Conservation (phyloP, 345 rosid species). For the Melastoma malabathricum region DNA sequence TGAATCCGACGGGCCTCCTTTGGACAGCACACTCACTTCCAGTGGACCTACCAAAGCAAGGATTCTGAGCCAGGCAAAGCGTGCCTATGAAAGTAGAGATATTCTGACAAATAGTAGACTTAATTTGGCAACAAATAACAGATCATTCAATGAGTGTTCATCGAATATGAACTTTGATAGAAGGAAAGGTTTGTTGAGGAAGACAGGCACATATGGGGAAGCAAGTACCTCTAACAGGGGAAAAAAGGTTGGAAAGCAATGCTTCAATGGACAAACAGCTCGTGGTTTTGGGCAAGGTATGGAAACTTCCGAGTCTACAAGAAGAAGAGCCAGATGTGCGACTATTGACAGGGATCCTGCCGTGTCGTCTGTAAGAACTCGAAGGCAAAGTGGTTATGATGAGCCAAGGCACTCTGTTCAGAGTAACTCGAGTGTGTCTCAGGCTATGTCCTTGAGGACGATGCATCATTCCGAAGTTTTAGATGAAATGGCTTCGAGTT, state of each 20-base stretch:
- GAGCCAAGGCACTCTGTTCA: constrained; percentile 16
- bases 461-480: constrained; percentile 5
- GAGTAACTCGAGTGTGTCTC: constrained; percentile 21
- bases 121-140: constrained; percentile 42
- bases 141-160: constrained; percentile 29
- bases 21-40: constrained; percentile 21
- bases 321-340: constrained; percentile 36
- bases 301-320: constrained; percentile 34
- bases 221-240: constrained; percentile 59
- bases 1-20: constrained; percentile 32
- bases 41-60: constrained; percentile 11
- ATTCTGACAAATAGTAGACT: constrained; percentile 38
- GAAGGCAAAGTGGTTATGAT: constrained; percentile 26
- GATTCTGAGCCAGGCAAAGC: constrained; percentile 26
- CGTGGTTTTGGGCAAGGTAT: constrained; percentile 27
- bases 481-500: too few relatives aligned
- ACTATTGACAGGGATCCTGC: constrained; percentile 24
- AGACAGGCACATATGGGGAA: constrained; percentile 46
- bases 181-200: constrained; percentile 29
- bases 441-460: constrained; percentile 18
- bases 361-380: constrained; percentile 36
- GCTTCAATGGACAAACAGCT: constrained; percentile 22
- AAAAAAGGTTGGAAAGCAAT: constrained; percentile 27
- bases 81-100: constrained; percentile 21
- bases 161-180: constrained; percentile 29